Base-by-base conservation (phyloP, 768 basidiomycete species). In the Suillus weaverae region DNA sequence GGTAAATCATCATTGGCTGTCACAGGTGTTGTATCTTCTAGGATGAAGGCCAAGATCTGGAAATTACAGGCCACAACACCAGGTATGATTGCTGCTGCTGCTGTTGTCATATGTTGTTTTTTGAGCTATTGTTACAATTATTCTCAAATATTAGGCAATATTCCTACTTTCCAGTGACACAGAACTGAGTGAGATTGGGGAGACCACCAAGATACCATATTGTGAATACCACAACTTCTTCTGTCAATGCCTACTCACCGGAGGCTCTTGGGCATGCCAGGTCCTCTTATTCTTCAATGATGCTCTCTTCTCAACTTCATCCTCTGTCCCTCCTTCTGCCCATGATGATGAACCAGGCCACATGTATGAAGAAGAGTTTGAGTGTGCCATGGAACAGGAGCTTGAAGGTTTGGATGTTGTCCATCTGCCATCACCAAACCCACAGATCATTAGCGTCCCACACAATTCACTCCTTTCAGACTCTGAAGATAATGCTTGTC, bases 81-180 rank as follows among this genome's bases (percentile, higher is more conserved):
- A 30, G 62, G 62, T 13, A 55, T 63, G 54, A 57, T 59, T 59
- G 54, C 62, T 43, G 55, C 62, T 20, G 62, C 36, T 32, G 62
- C 62, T 39, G 54, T 63, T 6, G 33, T 59, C 2, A 11, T 63
- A 59, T 38, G 36, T 51, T 26, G 26, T 26, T 26, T 32, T 51
- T 51, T 18, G 50, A 26, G 16, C 16, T 51, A 30, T 51, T 2
- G 8, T 51, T 51, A 30, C 6, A 13, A 16, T 30, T 51, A 51
- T 51, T 51, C 56, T 57, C 56, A 48, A 46, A 22, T 5, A 41
- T 36, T 43, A 61, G 60, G 39, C 60, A 26, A 61, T 61, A 18
- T 61, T 48, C 41, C 11, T 44, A 26, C 60, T 61, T 22, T 61
- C 41, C 6, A 18, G 30, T 14, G 41, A 61, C 3, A 3, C 26